Base-by-base conservation (phyloP, 2,329 filamentous ascomycete genomes). In the Cladophialophora carrionii region DNA sequence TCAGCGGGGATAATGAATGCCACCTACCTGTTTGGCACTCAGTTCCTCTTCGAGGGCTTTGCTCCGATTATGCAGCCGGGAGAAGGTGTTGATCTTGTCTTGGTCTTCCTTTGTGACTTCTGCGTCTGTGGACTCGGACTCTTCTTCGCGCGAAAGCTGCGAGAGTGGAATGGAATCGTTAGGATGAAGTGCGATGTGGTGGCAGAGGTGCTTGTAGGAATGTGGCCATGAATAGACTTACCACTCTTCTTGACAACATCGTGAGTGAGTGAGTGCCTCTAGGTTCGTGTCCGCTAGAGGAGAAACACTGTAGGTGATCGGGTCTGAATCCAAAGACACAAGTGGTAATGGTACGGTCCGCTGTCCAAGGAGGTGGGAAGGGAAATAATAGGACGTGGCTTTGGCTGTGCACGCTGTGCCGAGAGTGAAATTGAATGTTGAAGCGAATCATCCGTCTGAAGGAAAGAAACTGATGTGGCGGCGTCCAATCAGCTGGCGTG, bases 81-180 rank as follows among this genome's bases (percentile, higher is more conserved):
- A 97, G 83, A 99, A 99, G 70, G 88, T 89, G 81, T 99, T 99
- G 86, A 99, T 99, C 81, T 95, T 96, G 81, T 98, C 93, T 79
- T 99, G 95, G 77, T 99, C 95, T 77, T 98, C 93, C 74, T 93
- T 90, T 66, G 95, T 90, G 65, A 99, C 95, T 78, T 97, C 91
- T 73, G 92, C 89, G 76, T 99, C 95, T 67, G 87, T 85, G 59
- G 88, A 83, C 65, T 88, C 77, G 64, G 82, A 89, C 79, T 99
- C 95, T 73, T 98, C 94, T 77, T 96, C 94, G 76, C 92, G 96
- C 53, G 91, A 92, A 71, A 99, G 89, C 95, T 98, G 41, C 7
- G 7, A 63, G 51, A 49, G 46, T 46, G 7, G 22, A 32, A 17
- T n/a, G n/a, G n/a, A n/a, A n/a, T n/a, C n/a, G 37, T 37, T 41